phyloP scores from a whole-genome alignment of 2,329 filamentous ascomycete species.

The Didymella lethalis region DNA sequence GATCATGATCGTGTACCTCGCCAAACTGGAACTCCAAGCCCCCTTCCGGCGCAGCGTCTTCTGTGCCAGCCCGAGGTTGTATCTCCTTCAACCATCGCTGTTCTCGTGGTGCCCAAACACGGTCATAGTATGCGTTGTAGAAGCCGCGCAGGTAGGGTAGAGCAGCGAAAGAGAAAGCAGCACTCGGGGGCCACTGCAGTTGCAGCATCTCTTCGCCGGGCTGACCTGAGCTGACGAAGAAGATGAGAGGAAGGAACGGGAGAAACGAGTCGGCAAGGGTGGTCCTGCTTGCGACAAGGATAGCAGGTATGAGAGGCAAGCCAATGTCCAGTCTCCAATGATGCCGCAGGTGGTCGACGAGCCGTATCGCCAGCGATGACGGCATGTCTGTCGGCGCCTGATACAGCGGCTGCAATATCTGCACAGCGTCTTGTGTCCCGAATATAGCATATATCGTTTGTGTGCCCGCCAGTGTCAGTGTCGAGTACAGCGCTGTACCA shows the following conservation, averaged over 20 bases:
- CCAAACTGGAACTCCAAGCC: slow-evolving; percentile 26
- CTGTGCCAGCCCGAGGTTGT: slow-evolving; percentile 61
- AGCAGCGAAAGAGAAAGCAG: slow-evolving; percentile 70
- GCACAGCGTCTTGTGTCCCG: slow-evolving; percentile 66
- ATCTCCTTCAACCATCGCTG: slow-evolving; percentile 69
- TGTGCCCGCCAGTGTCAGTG: slow-evolving; percentile 65
- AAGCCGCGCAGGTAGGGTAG: slow-evolving; percentile 70
- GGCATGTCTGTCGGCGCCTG: slow-evolving; percentile 40
- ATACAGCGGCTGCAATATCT: slow-evolving; percentile 59
- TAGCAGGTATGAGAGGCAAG: slow-evolving; percentile 71
- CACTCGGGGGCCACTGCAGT: slow-evolving; percentile 71
- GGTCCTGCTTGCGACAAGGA: slow-evolving; percentile 72
- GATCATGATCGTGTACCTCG: slow-evolving; percentile 15
- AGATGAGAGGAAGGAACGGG: slow-evolving; percentile 68
- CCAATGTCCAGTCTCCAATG: slow-evolving; percentile 65
- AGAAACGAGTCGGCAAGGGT: slow-evolving; percentile 69
- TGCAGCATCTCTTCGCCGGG: slow-evolving; percentile 56
- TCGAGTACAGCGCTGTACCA: slow-evolving; percentile 55
- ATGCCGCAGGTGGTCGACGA: slow-evolving; percentile 41
- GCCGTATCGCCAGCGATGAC: slow-evolving; percentile 46
- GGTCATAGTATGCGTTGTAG: slow-evolving; percentile 70
- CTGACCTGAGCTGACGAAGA: slow-evolving; percentile 64
- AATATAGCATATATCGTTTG: slow-evolving; percentile 72
- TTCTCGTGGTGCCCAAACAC: slow-evolving; percentile 65
- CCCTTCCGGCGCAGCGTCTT: slow-evolving; percentile 26